Evolutionary conservation across 257 asterid genomes (phyloP), one percentile per base, ranked within the genome.

Genomic region (Solanum ossicruentum): DNA sequence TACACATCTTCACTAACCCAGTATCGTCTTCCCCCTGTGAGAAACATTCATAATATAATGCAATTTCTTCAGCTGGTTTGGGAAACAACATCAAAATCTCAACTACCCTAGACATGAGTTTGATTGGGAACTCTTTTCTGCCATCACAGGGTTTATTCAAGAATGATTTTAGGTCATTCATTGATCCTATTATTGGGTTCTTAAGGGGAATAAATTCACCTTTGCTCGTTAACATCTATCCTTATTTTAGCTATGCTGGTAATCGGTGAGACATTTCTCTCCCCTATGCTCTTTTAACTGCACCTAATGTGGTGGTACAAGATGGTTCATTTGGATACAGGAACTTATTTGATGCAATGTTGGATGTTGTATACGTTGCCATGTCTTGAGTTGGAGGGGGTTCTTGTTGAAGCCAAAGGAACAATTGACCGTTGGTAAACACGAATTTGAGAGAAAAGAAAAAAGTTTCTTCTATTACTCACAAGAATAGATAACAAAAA

Each of bases 281-380:
- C 0, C 81, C 88, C 0, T 92, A 47, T 13, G 94, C 92, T 1
- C 83, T 86, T 47, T 89, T 89, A 23, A 90, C 88, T 0, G 81
- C 86, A 6, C 60, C 47, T 0, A 11, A n/a, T 3, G 79, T 89
- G 17, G 86, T 80, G 45, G 49, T 86, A 17, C 2, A 1, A 1
- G 89, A 86, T 12, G 81, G 78, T 2, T 43, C 20, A 1, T 23
- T 83, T 55, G 61, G 17, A 3, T 93, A 91, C 71, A 54, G 6
- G n/a, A 91, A 77, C 77, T 41, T 91, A 66, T 90, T 89, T 45
- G 86, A 82, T 32, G 91, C 93, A 7, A 90, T 89, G 85, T 20
- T 89, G 21, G 94, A 90, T 26, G 72, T 89, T 7, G 28, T 73
- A 4, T 80, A 86, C 4, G 90, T 88, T 36, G 92, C 95, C 1